Percentiles rank a stretch among this genome's conserved stretches.
Evolutionary conservation across 306 rosid species (phyloP).

Genomic region (Cicer judaicum): DNA sequence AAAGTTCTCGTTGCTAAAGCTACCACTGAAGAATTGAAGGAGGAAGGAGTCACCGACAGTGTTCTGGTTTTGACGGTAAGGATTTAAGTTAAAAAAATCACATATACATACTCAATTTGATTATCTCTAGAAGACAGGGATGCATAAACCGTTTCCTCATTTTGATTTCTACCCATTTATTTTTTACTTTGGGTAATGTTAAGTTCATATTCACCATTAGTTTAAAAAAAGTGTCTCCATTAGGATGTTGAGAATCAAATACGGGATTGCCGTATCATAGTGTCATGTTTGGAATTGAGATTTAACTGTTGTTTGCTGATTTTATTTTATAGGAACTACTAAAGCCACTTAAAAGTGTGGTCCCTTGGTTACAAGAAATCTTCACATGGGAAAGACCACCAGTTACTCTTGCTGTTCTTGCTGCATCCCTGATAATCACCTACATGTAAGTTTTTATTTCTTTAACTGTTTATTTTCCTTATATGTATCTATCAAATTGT

Average conservation of each 20-base stretch:
- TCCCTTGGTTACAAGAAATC: constrained; percentile 64
- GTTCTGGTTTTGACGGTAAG: constrained; percentile 63
- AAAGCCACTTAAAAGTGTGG: constrained; percentile 59
- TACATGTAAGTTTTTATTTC: constrained; percentile 59
- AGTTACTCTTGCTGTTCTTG: constrained; percentile 54
- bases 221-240: neutral
- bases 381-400: constrained; percentile 77
- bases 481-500: constrained; percentile 15
- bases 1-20: constrained; percentile 75
- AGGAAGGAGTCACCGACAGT: constrained; percentile 79
- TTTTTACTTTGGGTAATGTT: constrained; percentile 5
- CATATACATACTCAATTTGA: constrained; percentile 6
- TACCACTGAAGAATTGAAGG: constrained; percentile 74
- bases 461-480: neutral
- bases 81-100: neutral
- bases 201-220: neutral
- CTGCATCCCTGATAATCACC: constrained; percentile 57
- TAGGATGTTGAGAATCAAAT: constrained; percentile 28
- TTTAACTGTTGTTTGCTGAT: constrained; percentile 18
- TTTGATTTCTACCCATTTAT: neutral
- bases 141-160: neutral
- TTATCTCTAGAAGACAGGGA: neutral
- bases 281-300: constrained; percentile 34
- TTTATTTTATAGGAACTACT: constrained; percentile 67
- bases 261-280: neutral